Base-by-base conservation (phyloP, 768 basidiomycete genomes). In the Leccinum broughii region DNA sequence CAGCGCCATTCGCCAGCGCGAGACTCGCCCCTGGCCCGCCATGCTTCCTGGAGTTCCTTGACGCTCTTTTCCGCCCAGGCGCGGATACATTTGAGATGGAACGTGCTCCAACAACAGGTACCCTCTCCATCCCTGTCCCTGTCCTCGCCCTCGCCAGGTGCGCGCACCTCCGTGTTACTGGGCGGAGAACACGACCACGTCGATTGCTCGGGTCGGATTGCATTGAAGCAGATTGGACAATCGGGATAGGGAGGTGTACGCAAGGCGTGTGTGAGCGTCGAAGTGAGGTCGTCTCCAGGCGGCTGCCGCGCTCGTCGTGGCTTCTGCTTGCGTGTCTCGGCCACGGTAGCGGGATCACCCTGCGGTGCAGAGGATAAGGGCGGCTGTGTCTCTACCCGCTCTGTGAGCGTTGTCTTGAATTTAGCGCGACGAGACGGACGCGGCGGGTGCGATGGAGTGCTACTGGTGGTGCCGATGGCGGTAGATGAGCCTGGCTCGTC, bases 141-240 rank as follows among this genome's bases (percentile, higher is more conserved):
- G 58, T 51, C 63, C 50, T 15, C 28, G 4, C 13, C 34, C 34
- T 49, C 20, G 17, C 13, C n/a, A 44, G 28, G 28, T 3, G 39
- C 14, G 13, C 1, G 44, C 32, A 26, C 13, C 11, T 28, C 57
- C 22, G 55, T 13, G 32, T 30, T 41, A 11, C 28, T 28, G 0
- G 83, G 80, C 3, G 89, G 87, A 9, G 88, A 86, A 72, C 96
- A 98, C 0, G 92, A 94, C 92, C 94, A 95, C 1, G 88, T 92
- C 4, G 85, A 81, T 57, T 96, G 88, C 3, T 83, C 83, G 2
- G 93, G 93, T 35, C 85, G 83, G 46, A 98, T 86, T 0, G 87
- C 63, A 35, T 83, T 84, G 73, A 95, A 95, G 71, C 96, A 98
- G 64, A 89, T 95, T 20, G 85, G 78, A 65, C 92, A 93, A 68